These are phyloP conservation scores for Salmacisia buchloeana DNA, from an alignment of 1,284 basidiomycete species.

Conservation along the genomic window DNA sequence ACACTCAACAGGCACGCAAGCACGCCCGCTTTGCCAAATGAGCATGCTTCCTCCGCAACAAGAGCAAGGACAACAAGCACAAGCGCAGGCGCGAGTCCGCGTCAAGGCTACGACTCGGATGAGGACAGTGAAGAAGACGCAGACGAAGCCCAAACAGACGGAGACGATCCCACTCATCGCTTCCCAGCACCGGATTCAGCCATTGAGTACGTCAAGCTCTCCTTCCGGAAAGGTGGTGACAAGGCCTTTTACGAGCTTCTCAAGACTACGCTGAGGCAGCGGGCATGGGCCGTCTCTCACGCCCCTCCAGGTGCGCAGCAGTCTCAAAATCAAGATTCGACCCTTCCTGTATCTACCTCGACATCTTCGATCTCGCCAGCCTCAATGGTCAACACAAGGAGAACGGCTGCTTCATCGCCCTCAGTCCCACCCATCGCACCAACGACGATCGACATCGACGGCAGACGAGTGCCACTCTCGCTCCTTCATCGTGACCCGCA, in stretches of 20 bases:
- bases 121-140: too few species aligned
- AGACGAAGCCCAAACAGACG: neutral
- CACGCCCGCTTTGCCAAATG: too few species aligned
- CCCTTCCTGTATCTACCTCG: neutral
- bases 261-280: constrained; percentile 68
- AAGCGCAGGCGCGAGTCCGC: constrained; percentile 2
- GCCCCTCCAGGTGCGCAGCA: neutral
- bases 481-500: neutral
- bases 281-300: constrained; percentile 62
- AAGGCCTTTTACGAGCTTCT: constrained; percentile 74
- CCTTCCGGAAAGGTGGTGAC: constrained; percentile 86
- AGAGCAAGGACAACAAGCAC: neutral
- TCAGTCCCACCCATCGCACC: constrained; percentile 7
- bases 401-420: constrained; percentile 2
- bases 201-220: constrained; percentile 54
- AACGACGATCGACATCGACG: constrained; percentile 28
- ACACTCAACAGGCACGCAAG: too few species aligned
- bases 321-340: too few species aligned
- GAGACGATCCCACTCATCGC: neutral
- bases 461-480: constrained; percentile 12
- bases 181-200: neutral
- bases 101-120: neutral
- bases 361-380: neutral
- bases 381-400: neutral
- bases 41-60: too few species aligned